Evolutionary conservation across 345 rosid species (phyloP).

Genomic region (Salix purpurea): DNA sequence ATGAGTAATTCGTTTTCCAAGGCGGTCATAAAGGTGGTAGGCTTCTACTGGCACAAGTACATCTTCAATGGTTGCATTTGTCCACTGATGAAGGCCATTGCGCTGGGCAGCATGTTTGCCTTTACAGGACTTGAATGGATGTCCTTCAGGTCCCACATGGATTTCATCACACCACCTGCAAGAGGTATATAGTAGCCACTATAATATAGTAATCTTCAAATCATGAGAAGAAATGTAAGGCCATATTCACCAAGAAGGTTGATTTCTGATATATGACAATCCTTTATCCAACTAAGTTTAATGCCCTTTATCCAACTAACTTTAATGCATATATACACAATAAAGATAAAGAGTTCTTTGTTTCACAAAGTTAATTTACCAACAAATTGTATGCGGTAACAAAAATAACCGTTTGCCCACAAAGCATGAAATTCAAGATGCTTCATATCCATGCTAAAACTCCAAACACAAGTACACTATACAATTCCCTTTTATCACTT

Average conservation of each 20-base stretch:
- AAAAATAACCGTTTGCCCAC: not conserved
- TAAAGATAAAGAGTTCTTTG: not conserved
- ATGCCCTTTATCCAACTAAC: not conserved
- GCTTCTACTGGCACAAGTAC: constrained; percentile 61
- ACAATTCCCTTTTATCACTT: not conserved
- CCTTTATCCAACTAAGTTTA: not conserved
- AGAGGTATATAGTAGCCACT: not conserved
- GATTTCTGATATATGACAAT: not conserved
- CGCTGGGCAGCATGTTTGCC: constrained; percentile 58
- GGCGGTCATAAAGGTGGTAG: constrained; percentile 77
- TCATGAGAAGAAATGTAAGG: not conserved
- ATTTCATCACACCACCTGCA: constrained; percentile 85
- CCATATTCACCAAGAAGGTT: constrained; percentile 2
- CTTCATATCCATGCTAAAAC: not conserved
- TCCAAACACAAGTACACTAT: not conserved
- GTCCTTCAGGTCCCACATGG: constrained; percentile 85
- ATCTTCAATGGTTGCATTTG: constrained; percentile 65
- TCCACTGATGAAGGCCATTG: constrained; percentile 83
- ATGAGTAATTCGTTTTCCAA: constrained; percentile 72
- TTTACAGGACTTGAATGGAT: constrained; percentile 91
- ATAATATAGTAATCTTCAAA: not conserved
- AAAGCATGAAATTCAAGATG: not conserved
- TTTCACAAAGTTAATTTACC: not conserved
- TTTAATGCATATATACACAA: not conserved
- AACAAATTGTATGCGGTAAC: not conserved